phyloP scores from a whole-genome alignment of 129 eudicot genomes.

The Arctium lappa region DNA sequence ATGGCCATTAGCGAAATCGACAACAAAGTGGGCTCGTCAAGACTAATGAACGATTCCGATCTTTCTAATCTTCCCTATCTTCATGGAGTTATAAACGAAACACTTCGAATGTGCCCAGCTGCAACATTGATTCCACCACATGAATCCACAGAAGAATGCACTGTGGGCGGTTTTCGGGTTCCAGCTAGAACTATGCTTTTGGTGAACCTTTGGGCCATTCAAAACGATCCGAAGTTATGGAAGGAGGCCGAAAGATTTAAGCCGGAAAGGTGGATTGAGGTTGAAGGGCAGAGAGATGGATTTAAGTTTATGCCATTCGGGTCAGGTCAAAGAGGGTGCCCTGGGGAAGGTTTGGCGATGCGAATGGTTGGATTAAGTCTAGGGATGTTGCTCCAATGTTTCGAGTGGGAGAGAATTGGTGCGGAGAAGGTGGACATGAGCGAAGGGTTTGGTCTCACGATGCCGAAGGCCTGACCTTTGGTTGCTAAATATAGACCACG shows the following conservation, averaged over 20 bases:
- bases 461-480: conserved; percentile 42
- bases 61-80: conserved; percentile 52
- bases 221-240: conserved; percentile 41
- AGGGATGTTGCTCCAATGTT: conserved; percentile 42
- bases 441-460: conserved; percentile 35
- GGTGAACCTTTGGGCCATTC: conserved; percentile 47
- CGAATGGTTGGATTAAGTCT: conserved; percentile 31
- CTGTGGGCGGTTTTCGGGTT: conserved; percentile 41
- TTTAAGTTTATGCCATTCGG: conserved; percentile 49
- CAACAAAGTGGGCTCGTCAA: conserved; percentile 25
- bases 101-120: conserved; percentile 49
- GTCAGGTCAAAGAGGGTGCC: conserved; percentile 48
- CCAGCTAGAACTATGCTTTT: conserved; percentile 47
- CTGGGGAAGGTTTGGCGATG: conserved; percentile 44
- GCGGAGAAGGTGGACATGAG: conserved; percentile 41
- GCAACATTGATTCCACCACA: conserved; percentile 50
- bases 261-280: conserved; percentile 34
- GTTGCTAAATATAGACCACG: conserved; percentile 32
- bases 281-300: conserved; percentile 33
- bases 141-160: conserved; percentile 43
- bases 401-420: conserved; percentile 41
- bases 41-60: conserved; percentile 43
- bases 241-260: conserved; percentile 33
- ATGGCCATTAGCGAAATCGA: conserved; percentile 37
- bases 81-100: conserved; percentile 46